Percentiles rank a stretch among this genome's conserved stretches.
phyloP scores from a whole-genome alignment of 805 yeast genomes.

The Candida andamanensis region DNA sequence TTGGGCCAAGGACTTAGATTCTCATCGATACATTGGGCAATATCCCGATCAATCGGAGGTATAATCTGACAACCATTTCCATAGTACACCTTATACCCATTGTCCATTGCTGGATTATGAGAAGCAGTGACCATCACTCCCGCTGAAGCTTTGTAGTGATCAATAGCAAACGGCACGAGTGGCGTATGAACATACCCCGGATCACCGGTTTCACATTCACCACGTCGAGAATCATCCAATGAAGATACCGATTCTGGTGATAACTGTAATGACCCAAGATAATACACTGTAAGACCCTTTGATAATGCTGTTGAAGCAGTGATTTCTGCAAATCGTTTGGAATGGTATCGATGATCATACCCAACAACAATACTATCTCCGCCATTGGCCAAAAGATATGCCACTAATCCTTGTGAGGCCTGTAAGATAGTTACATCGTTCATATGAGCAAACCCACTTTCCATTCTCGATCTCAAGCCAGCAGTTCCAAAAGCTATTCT shows the following conservation, averaged over 20 bases:
- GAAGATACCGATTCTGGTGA: conserved; percentile 22
- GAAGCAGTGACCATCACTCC: conserved; percentile 95
- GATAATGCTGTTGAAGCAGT: conserved; percentile 70
- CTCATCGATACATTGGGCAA: conserved; percentile 56
- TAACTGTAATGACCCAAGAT: conserved; percentile 39
- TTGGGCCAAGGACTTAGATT: conserved; percentile 57
- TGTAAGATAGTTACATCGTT: conserved; percentile 85
- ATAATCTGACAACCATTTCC: conserved; percentile 92
- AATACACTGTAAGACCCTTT: conserved; percentile 67
- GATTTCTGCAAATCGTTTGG: conserved; percentile 71
- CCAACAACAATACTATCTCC: conserved; percentile 63
- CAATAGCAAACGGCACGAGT: conserved; percentile 83
- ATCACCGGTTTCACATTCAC: not conserved
- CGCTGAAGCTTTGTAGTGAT: conserved; percentile 53
- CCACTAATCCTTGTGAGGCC: conserved; percentile 79
- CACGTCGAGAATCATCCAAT: too few species aligned
- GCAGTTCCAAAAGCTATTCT: conserved; percentile 90
- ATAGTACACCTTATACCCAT: conserved; percentile 94
- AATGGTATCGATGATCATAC: conserved; percentile 85
- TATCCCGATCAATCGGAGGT: conserved; percentile 79
- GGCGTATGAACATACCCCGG: conserved; percentile 67
- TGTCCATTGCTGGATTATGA: conserved; percentile 79
- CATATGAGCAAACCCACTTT: conserved; percentile 85
- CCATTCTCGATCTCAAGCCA: conserved; percentile 84
- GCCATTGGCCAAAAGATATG: conserved; percentile 31